Evolutionary conservation across 2,329 filamentous ascomycete genomes (phyloP), one percentile per base, ranked within the genome.

Genomic region (Aspergillus fischeri): DNA sequence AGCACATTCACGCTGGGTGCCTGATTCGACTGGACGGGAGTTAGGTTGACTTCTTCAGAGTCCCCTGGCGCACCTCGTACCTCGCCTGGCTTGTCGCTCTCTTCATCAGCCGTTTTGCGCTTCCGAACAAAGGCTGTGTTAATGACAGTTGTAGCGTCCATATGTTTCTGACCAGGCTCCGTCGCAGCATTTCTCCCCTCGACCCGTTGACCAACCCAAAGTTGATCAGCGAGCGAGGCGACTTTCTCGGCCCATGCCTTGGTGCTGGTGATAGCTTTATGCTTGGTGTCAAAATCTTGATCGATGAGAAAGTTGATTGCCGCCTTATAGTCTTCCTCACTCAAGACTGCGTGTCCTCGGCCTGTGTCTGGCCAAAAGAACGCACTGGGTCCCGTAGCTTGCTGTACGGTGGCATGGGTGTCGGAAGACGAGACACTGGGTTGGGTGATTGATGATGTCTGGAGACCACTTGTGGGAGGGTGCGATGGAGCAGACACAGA

Each of bases 201-300:
- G 6, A 78, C 66, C 6, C 60, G 63, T 52, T 70, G 63, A 17
- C 76, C 75, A 62, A 74, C 73, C 58, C 65, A 68, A 25, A 72
- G 66, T 48, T 70, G 61, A 45, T 75, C 73, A 4, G 72, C 70
- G 4, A 75, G 66, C 21, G 66, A 68, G n/a, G 74, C 73, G 10
- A 78, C 72, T 53, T 76, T 72, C 47, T 74, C 69, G 47, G 76
- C 65, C 69, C 76, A 79, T 21, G 69, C 64, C 56, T 71, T 73
- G 4, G 75, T 78, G 54, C 76, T 78, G 41, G 71, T 63, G 28
- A 68, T 64, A 5, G 74, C 69, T 17, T 73, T 66, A 6, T 75
- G 67, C 35, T 72, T 62, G 47, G 72, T 69, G 49, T 73, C 72
- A 51, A 78, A 79, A 56, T 79, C 77, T 53, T 77, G 72, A 14